Conservation (phyloP, 108 stramenopile genomes). For the Pelagomonas calceolata region DNA sequence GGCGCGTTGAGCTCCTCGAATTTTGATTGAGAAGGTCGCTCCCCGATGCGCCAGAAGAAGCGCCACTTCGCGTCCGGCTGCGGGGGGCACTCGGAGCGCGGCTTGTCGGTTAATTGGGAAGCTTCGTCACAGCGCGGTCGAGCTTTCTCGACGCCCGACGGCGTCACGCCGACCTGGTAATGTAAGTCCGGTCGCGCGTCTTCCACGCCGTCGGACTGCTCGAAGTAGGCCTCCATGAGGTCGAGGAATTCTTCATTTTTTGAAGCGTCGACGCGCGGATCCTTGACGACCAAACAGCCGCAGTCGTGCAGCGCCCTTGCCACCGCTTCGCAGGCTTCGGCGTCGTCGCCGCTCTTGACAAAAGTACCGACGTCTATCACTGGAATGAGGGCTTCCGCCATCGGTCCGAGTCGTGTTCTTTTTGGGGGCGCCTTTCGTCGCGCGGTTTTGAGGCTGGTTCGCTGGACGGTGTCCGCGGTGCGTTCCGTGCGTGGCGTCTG, state of each 20-base stretch:
- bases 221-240: conserved; percentile 43
- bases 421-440: too few relatives aligned
- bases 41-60: conserved; percentile 47
- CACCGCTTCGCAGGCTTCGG: conserved; percentile 8
- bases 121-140: conserved; percentile 27
- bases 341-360: neutral
- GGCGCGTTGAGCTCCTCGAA: conserved; percentile 35
- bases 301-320: conserved; percentile 10
- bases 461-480: too few relatives aligned
- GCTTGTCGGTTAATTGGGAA: conserved; percentile 21
- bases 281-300: conserved; percentile 33
- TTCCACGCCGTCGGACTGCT: conserved; percentile 21
- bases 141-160: conserved; percentile 19
- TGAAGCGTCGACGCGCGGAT: conserved; percentile 30
- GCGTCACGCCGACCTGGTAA: conserved; percentile 38
- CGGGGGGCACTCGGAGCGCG: conserved; percentile 40
- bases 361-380: conserved; percentile 13
- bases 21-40: conserved; percentile 21
- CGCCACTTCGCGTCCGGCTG: conserved; percentile 48
- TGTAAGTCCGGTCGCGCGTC: conserved; percentile 34
- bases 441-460: too few relatives aligned
- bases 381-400: too few relatives aligned
- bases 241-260: conserved; percentile 37
- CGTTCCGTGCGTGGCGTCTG: too few relatives aligned
- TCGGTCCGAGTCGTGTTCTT: too few relatives aligned